Evolutionary conservation across 257 asterid species (phyloP), one percentile per base, ranked within the genome.

Genomic region (Nicotiana benthamiana): DNA sequence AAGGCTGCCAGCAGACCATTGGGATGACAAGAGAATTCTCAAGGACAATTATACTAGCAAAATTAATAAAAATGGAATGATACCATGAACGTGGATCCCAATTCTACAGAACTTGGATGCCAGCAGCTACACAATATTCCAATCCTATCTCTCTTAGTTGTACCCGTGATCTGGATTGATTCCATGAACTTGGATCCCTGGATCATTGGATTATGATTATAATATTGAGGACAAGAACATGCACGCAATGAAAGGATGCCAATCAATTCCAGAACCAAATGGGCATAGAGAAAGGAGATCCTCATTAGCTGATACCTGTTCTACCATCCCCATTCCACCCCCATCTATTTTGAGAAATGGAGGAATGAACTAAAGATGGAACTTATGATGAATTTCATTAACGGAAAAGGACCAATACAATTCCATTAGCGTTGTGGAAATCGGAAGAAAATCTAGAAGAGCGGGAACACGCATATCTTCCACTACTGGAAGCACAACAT

Each of bases 301-400:
- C 54, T 67, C 30, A 36, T 67, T 67, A n/a, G 54, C 54, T 36
- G 75, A 67, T n/a, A 67, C 9, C 54, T 36, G 65, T 60, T 24
- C 68, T 26, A 62, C 36, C 68, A 62, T 26, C 77, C 13, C 76
- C 77, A 68, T 40, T 40, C 26, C 11, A 20, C 6, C 54, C 54
- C 76, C 16, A 1, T 11, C 34, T 10, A 20, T 70, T 20, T 40
- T 56, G 56, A 11, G 56, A 68, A 68, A 67, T 5, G 32, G 77
- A 70, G 59, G 56, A 70, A 70, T 70, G 32, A 70, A 40, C 77
- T 70, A 43, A 70, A 12, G 77, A 20, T 43, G 57, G 77, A 70
- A 43, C 34, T 34, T 40, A 12, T 22, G 57, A 22, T 60, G 65
- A 60, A 60, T 27, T 60, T 16, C 65, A 22, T 60, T 22, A 20